Percentiles rank a stretch among this genome's conserved stretches.
Evolutionary conservation across 2,329 filamentous ascomycete genomes (phyloP).

Genomic region (Scopulariopsis brevicaulis): DNA sequence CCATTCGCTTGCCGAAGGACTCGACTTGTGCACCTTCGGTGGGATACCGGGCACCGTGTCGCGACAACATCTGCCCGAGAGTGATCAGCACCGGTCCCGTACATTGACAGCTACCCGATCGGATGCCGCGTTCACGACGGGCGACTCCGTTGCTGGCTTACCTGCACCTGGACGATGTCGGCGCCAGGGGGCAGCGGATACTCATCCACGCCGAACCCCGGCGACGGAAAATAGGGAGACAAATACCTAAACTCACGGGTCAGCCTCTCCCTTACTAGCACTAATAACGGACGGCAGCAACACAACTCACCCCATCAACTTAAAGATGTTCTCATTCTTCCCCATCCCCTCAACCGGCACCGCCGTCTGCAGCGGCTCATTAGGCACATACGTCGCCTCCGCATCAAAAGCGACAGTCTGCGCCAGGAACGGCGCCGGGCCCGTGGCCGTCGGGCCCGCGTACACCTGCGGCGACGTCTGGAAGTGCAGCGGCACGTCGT

Average conservation of each 20-base stretch:
- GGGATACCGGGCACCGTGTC: constrained; percentile 65
- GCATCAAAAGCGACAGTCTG: constrained; percentile 59
- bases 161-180: constrained; percentile 55
- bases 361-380: constrained; percentile 59
- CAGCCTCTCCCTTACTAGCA: not conserved
- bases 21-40: constrained; percentile 46
- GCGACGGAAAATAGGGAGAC: constrained; percentile 58
- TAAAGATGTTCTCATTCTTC: constrained; percentile 55
- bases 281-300: not conserved
- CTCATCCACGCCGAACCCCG: constrained; percentile 65
- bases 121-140: not conserved
- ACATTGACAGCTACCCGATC: not conserved
- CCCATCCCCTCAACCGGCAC: constrained; percentile 51
- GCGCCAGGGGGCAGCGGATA: constrained; percentile 55
- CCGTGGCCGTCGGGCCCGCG: constrained; percentile 60
- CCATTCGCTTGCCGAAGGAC: constrained; percentile 44
- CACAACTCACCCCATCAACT: constrained; percentile 45
- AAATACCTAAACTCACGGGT: constrained; percentile 28
- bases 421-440: constrained; percentile 56
- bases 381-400: constrained; percentile 53
- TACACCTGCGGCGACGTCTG: constrained; percentile 49
- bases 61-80: constrained; percentile 51
- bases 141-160: constrained; percentile 8
- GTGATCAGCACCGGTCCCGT: not conserved
- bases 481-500: constrained; percentile 47